A percentile compares a stretch with the other conserved stretches of the same genome.
Evolutionary conservation across 2,329 filamentous ascomycete species (phyloP).

Genomic region (Cordyceps javanica): DNA sequence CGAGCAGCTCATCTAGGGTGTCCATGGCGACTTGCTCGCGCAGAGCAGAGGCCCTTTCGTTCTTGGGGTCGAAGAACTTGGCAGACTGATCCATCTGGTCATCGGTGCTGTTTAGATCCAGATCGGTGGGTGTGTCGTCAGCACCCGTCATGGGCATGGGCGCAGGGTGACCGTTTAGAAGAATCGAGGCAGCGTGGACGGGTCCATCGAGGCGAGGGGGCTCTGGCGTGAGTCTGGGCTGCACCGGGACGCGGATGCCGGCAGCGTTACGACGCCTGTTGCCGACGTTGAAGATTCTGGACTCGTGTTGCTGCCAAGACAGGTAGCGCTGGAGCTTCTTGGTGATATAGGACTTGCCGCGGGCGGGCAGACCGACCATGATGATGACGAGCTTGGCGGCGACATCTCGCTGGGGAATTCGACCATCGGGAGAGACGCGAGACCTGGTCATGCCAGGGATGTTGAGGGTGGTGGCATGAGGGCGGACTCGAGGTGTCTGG

Average conservation of each 20-base stretch:
- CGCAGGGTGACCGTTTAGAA: conserved; percentile 47
- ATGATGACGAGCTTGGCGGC: conserved; percentile 95
- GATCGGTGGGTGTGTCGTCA: conserved; percentile 31
- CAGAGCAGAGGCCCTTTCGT: conserved; percentile 72
- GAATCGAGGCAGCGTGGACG: conserved; percentile 48
- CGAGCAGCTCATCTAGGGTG: conserved; percentile 83
- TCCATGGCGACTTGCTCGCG: conserved; percentile 89
- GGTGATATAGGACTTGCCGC: conserved; percentile 97
- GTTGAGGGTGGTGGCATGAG: conserved; percentile 89
- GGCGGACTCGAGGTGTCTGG: conserved; percentile 69
- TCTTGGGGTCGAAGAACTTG: conserved; percentile 88
- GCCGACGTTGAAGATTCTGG: conserved; percentile 94
- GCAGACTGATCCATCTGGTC: conserved; percentile 72
- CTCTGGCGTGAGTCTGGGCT: conserved; percentile 28
- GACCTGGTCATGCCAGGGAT: conserved; percentile 96
- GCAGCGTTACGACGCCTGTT: conserved; percentile 79
- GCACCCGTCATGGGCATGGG: conserved; percentile 25
- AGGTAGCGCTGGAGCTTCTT: conserved; percentile 95
- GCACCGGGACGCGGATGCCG: conserved; percentile 41
- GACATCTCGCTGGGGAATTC: conserved; percentile 88
- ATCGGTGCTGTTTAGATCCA: conserved; percentile 27
- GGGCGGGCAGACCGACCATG: conserved; percentile 93
- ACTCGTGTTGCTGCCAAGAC: conserved; percentile 96
- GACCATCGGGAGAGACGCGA: conserved; percentile 89
- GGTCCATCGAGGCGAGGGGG: conserved; percentile 37